phyloP scores from a whole-genome alignment of 1,284 basidiomycete genomes.

The Leucoagaricus sp. region DNA sequence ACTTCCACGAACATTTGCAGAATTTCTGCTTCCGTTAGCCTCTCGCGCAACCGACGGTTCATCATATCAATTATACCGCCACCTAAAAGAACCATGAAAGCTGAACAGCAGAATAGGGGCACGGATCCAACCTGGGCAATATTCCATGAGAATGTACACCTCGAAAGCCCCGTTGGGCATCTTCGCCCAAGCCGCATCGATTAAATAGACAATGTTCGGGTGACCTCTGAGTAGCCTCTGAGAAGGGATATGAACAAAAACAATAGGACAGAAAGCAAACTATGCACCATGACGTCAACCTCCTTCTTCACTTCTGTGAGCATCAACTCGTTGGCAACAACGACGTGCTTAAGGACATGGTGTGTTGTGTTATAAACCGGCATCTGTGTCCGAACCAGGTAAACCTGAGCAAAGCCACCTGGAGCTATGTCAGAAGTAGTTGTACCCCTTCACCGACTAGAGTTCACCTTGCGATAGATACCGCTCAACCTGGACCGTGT shows the following conservation, averaged over 20 bases:
- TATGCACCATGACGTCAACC: slow-evolving; percentile 95
- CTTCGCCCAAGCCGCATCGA: slow-evolving; percentile 90
- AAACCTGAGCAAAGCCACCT: slow-evolving; percentile 99
- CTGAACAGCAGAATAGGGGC: background rate
- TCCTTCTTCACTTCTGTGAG: slow-evolving; percentile 96
- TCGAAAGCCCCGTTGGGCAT: slow-evolving; percentile 86
- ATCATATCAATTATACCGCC: slow-evolving; percentile 99
- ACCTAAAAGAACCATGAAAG: slow-evolving; percentile 47
- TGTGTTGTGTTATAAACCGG: slow-evolving; percentile 90
- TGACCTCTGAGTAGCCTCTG: slow-evolving; percentile 87
- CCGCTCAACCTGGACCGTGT: slow-evolving; percentile 78
- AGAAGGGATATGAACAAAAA: slow-evolving; percentile 30
- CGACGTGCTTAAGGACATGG: slow-evolving; percentile 97
- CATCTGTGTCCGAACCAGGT: slow-evolving; percentile 85
- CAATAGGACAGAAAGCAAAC: slow-evolving; percentile 18
- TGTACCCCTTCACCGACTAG: slow-evolving; percentile 13
- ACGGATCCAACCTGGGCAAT: slow-evolving; percentile 63
- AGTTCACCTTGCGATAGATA: slow-evolving; percentile 89
- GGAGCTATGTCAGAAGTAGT: slow-evolving; percentile 5
- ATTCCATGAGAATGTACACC: slow-evolving; percentile 99
- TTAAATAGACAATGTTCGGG: slow-evolving; percentile 91
- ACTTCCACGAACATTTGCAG: slow-evolving; percentile 97
- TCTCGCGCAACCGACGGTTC: slow-evolving; percentile 93
- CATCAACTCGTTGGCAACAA: slow-evolving; percentile 87
- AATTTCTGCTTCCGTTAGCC: slow-evolving; percentile 94